Evolutionary conservation across 1,284 basidiomycete species (phyloP), one percentile per base, ranked within the genome.

Genomic region (Cutaneotrichosporon sp.): DNA sequence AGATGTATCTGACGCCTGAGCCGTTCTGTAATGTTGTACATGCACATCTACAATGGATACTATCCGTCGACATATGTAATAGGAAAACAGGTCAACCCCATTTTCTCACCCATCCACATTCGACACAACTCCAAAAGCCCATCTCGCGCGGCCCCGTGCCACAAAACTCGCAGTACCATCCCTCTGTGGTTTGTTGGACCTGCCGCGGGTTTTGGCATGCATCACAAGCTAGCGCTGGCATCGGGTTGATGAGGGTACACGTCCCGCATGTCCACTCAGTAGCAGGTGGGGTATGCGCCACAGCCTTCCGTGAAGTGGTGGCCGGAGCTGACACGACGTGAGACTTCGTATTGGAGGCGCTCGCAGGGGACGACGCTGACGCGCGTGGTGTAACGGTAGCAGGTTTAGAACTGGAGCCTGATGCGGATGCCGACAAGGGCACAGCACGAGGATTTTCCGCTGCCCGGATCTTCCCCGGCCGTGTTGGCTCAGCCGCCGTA

Each of bases 111-210:
- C 76, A 73, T 10, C 87, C 87, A 64, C 88, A 90, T 55, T 78
- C 80, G 14, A 74, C 69, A 74, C 89, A 91, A 49, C 81, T 84
- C 88, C 86, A 90, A 58, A 83, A 81, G 24, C 83, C 79, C 61
- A 81, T 79, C 4, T 80, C 78, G 64, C 83, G 84, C 31, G 79
- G 82, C 20, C 67, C 71, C 66, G 83, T 80, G 14, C 82, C 82
- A 56, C 88, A 90, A n/a, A 76, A 75, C 14, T 77, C 70, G 66
- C 88, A 90, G 17, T 75, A 77, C 87, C 88, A 90, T 3, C 80
- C 80, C 17, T 72, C 69, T 11, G 65, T 55, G 14, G 59, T 50
- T 5, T 38, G 35, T 7, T 16, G 31, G 34, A 34, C 49, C 41
- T 33, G 83, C 33, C 80, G 81, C 22, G 72, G 70, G 2, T 79